These are phyloP conservation scores for Cutaneotrichosporon curvatum DNA, from an alignment of 1,284 basidiomycete species.

Conservation along the genomic window DNA sequence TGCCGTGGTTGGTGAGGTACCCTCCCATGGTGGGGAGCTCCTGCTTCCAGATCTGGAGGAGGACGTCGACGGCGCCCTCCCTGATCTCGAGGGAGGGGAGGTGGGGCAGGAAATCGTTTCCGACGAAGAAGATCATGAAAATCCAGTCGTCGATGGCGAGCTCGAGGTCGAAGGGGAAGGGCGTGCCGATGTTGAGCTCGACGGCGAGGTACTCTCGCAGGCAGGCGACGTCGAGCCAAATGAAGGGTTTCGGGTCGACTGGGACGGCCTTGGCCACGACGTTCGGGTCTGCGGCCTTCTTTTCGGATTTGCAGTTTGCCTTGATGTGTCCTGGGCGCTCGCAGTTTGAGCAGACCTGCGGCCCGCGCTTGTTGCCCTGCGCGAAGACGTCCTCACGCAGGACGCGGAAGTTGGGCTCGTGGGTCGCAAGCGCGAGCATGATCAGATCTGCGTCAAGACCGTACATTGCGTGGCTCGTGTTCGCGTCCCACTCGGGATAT, in stretches of 20 bases:
- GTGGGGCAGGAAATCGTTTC: conserved; percentile 99
- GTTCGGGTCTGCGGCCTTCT: conserved; percentile 51
- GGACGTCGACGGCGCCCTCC: conserved; percentile 95
- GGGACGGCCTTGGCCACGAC: conserved; percentile 58
- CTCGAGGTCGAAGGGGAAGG: conserved; percentile 92
- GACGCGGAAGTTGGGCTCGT: conserved; percentile 96
- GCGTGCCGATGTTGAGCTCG: conserved; percentile 73
- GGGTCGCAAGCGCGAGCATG: conserved; percentile 96
- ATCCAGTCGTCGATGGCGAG: conserved; percentile 99
- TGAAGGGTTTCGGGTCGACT: conserved; percentile 90
- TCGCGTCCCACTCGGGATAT: conserved; percentile 84
- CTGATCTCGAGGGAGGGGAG: conserved; percentile 96
- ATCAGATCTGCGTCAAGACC: conserved; percentile 98
- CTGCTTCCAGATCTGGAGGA: conserved; percentile 90
- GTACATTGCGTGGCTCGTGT: conserved; percentile 95
- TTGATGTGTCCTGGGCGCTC: conserved; percentile 91
- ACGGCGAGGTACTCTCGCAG: conserved; percentile 96
- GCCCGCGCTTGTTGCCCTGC: conserved; percentile 61
- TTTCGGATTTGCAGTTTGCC: conserved; percentile 68
- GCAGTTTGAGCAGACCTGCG: conserved; percentile 71
- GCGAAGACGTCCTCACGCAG: conserved; percentile 96
- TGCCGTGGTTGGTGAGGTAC: conserved; percentile 90
- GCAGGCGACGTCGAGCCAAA: conserved; percentile 94
- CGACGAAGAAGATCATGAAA: conserved; percentile 98
- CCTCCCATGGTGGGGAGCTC: conserved; percentile 92